phyloP scores from a whole-genome alignment of 2,329 filamentous ascomycete genomes.

The Scorias spongiosa region DNA sequence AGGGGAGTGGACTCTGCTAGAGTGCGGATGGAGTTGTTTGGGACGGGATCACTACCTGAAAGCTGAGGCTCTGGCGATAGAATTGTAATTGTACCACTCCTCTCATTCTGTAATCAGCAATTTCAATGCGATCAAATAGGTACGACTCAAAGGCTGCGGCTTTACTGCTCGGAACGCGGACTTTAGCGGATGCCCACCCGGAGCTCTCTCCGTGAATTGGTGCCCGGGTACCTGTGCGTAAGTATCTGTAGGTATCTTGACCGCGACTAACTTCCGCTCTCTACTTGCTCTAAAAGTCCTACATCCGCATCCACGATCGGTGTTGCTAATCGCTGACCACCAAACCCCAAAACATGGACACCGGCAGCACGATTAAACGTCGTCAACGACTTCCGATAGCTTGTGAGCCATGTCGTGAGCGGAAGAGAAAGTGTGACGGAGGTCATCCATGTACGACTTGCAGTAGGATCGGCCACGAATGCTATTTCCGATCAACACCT shows the following conservation, averaged over 20 bases:
- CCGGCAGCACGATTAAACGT: neutral
- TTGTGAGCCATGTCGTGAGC: constrained; percentile 32
- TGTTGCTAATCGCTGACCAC: too few relatives aligned
- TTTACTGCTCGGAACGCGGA: too few relatives aligned
- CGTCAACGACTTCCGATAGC: constrained; percentile 1
- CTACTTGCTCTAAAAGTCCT: too few relatives aligned
- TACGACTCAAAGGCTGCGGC: too few relatives aligned
- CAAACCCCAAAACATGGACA: neutral
- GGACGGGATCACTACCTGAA: constrained; percentile 2
- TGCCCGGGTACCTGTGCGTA: too few relatives aligned
- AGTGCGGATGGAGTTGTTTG: constrained; percentile 42
- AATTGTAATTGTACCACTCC: neutral
- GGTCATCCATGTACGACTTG: constrained; percentile 35
- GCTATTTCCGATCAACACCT: constrained; percentile 25
- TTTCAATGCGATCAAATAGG: too few relatives aligned
- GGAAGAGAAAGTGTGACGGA: constrained; percentile 40
- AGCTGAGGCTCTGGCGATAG: constrained; percentile 1
- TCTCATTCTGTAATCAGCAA: neutral
- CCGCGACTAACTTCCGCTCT: too few relatives aligned
- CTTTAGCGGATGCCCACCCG: too few relatives aligned
- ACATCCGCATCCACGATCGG: too few relatives aligned
- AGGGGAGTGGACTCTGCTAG: constrained; percentile 43
- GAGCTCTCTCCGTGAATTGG: too few relatives aligned
- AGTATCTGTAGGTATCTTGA: too few relatives aligned
- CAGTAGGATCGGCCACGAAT: constrained; percentile 35